Evolutionary conservation across 2,329 filamentous ascomycete species (phyloP), one percentile per base, ranked within the genome.

Genomic region (Claviceps digitariae): DNA sequence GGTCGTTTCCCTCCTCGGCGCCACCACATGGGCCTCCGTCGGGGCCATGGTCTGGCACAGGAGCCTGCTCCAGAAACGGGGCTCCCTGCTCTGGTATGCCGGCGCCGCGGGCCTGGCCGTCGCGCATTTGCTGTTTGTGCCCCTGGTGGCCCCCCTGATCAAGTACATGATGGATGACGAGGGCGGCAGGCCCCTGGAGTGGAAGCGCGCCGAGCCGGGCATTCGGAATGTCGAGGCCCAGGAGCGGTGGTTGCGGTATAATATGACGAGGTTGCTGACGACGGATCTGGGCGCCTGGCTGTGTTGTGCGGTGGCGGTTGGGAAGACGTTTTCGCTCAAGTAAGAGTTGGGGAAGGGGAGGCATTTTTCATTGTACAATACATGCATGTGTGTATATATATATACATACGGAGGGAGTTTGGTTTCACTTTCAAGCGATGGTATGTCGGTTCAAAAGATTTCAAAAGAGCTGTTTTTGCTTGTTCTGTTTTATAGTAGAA

Each of bases 271-370:
- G 57, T 63, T 64, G 57, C 43, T 64, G 57, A 69, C 67, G 43
- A 62, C 62, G 17, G 68, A 69, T 56, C 9, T 68, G 55, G 62
- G 56, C 5, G 66, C 65, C 31, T 70, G 66, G 65, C 29, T 63
- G 29, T 67, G 66, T 47, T 63, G 61, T 48, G 38, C 62, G 13
- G 62, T 67, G 51, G 67, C 54, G 6, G 52, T 56, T 2, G 34
- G 29, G 13, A 56, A 49, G 52, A 52, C 52, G n/a, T 56, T 57
- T 45, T 43, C 48, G 48, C 34, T 54, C 4, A 44, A 54, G 48
- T 51, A 36, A 48, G 25, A 13, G 9, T 27, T n/a, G n/a, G n/a
- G 43, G 49, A 13, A 15, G 23, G 10, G 20, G 27, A 12, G 13
- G 15, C 43, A 34, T 40, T 4, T 29, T 8, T 20, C 45, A 31